These are phyloP conservation scores for Thalia dealbata DNA, from an alignment of 176 grass and related monocot species.

Conservation along the genomic window DNA sequence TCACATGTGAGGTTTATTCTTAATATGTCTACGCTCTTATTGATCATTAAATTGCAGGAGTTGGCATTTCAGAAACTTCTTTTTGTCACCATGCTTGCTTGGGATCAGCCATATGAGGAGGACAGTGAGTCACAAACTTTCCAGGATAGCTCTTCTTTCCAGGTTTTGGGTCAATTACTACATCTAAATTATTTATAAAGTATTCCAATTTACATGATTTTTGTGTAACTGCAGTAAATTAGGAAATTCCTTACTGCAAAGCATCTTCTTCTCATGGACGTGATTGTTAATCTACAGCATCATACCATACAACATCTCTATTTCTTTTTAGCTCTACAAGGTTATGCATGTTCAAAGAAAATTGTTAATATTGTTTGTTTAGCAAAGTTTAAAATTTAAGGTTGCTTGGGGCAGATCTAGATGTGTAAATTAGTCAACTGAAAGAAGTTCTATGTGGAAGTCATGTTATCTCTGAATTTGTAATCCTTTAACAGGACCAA, in stretches of 20 bases:
- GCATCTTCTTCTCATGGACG: neutral
- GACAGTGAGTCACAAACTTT: constrained; percentile 30
- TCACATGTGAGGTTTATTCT: no score
- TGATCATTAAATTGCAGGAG: constrained; percentile 43
- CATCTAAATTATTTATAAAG: neutral
- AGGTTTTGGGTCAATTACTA: constrained; percentile 26
- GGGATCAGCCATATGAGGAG: constrained; percentile 59
- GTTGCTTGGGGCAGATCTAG: neutral
- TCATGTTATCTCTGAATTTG: neutral
- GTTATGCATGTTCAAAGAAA: neutral
- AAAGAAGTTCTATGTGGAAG: neutral
- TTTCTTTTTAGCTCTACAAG: neutral
- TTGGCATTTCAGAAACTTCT: constrained; percentile 90
- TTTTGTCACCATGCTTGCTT: constrained; percentile 98
- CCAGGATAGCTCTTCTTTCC: constrained; percentile 47
- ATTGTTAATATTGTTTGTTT: neutral
- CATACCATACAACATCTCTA: no score
- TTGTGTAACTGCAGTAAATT: neutral
- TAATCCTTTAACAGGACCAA: constrained; percentile 38
- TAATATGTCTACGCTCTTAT: neutral
- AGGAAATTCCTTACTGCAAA: neutral
- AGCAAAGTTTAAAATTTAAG: neutral
- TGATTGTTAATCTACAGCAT: neutral
- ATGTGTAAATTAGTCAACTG: neutral
- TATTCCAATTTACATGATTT: neutral